Percentiles rank a stretch among this genome's conserved stretches.
Conservation (phyloP, 768 basidiomycete genomes). For the Kwoniella newhampshirensis region DNA sequence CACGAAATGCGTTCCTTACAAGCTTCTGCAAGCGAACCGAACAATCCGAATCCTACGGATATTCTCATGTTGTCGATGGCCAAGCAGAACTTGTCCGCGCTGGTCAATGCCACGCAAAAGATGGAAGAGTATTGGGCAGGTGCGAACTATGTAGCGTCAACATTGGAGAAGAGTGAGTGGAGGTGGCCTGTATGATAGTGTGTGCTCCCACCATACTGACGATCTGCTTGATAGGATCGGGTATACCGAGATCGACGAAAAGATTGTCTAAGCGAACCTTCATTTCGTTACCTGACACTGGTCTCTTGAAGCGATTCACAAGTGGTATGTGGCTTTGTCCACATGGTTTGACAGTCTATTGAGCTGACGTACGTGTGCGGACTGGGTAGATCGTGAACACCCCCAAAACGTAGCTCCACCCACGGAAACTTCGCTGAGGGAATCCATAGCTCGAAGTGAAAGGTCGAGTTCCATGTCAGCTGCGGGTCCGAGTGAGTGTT, state of each 20-base stretch:
- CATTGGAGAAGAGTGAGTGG: slow-evolving; percentile 39
- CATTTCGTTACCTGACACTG: slow-evolving; percentile 49
- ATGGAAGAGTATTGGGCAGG: slow-evolving; percentile 47
- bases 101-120: slow-evolving; percentile 32
- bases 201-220: too few species aligned
- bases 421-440: slow-evolving; percentile 41
- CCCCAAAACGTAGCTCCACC: slow-evolving; percentile 39
- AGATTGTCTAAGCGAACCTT: slow-evolving; percentile 35
- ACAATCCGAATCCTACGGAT: slow-evolving; percentile 29
- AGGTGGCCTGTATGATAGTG: not conserved
- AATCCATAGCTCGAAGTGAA: slow-evolving; percentile 40
- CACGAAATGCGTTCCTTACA: slow-evolving; percentile 36
- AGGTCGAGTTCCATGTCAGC: slow-evolving; percentile 14
- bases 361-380: not conserved
- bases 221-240: slow-evolving; percentile 24
- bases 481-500: slow-evolving; percentile 28
- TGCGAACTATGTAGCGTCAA: slow-evolving; percentile 30
- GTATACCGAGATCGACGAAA: slow-evolving; percentile 17
- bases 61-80: slow-evolving; percentile 41
- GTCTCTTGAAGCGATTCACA: slow-evolving; percentile 45
- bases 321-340: slow-evolving; percentile 11
- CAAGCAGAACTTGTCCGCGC: slow-evolving; percentile 39
- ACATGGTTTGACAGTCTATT: not conserved
- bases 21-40: slow-evolving; percentile 5
- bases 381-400: slow-evolving; percentile 29